Conservation (phyloP, 1,139 yeast species). For the Candida pseudoviswanathii region DNA sequence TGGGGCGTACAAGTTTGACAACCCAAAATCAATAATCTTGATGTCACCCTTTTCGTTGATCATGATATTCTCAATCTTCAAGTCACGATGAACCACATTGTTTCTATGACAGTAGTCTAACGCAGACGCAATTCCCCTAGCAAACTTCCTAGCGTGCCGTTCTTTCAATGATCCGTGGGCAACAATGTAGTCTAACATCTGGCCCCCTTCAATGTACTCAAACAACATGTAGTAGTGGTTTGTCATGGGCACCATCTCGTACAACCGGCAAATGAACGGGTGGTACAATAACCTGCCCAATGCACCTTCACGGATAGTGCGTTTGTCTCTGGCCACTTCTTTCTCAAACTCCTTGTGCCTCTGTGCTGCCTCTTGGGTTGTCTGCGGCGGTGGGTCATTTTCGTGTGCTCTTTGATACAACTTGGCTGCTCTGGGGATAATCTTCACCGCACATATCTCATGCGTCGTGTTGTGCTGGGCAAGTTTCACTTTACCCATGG, state of each 20-base stretch:
- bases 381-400: slow-evolving; percentile 63
- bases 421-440: slow-evolving; percentile 79
- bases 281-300: slow-evolving; percentile 87
- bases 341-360: slow-evolving; percentile 77
- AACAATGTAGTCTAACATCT: slow-evolving; percentile 94
- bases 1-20: slow-evolving; percentile 82
- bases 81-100: slow-evolving; percentile 94
- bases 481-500: slow-evolving; percentile 97
- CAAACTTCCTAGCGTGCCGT: slow-evolving; percentile 90
- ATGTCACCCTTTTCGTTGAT: slow-evolving; percentile 92
- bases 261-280: slow-evolving; percentile 88
- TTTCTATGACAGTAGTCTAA: slow-evolving; percentile 91
- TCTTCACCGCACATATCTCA: slow-evolving; percentile 85
- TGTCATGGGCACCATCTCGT: slow-evolving; percentile 95
- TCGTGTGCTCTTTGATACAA: slow-evolving; percentile 77
- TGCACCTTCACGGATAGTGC: slow-evolving; percentile 95
- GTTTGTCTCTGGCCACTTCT: slow-evolving; percentile 86
- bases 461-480: slow-evolving; percentile 83
- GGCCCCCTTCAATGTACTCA: slow-evolving; percentile 97
- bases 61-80: slow-evolving; percentile 95
- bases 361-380: slow-evolving; percentile 58
- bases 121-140: slow-evolving; percentile 95
- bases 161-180: slow-evolving; percentile 95
- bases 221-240: slow-evolving; percentile 96
- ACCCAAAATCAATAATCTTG: slow-evolving; percentile 93